A percentile compares a stretch with the other conserved stretches of the same genome.
Conservation (phyloP, 1,284 basidiomycete species). For the Gomphus sp. region DNA sequence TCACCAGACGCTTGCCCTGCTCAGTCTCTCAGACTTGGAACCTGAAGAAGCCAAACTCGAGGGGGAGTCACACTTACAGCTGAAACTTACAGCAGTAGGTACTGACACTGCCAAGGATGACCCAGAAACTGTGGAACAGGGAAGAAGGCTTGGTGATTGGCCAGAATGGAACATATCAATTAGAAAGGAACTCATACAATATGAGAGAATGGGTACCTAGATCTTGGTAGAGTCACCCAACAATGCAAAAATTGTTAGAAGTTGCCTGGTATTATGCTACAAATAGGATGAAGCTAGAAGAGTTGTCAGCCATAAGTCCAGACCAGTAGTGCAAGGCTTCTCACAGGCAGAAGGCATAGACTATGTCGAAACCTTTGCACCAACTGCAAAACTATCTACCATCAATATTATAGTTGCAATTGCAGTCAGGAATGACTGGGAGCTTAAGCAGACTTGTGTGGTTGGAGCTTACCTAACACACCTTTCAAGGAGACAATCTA, state of each 20-base stretch:
- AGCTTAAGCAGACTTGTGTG: too few species aligned
- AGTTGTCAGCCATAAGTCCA: constrained; percentile 21
- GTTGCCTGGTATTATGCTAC: not conserved
- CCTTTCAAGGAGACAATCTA: not conserved
- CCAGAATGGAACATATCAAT: not conserved
- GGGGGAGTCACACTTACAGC: not conserved
- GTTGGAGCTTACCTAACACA: not conserved
- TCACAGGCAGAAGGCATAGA: constrained; percentile 28
- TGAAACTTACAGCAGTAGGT: not conserved
- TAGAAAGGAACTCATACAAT: not conserved
- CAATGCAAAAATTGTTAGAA: constrained; percentile 20
- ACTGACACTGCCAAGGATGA: not conserved
- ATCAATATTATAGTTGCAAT: constrained; percentile 21
- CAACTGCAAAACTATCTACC: constrained; percentile 26
- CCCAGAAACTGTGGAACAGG: not conserved
- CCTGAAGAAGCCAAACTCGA: not conserved
- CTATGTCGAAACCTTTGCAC: constrained; percentile 27
- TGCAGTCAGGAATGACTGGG: not conserved
- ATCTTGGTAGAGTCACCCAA: constrained; percentile 16
- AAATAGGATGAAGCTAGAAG: not conserved
- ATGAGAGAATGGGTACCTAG: constrained; percentile 17
- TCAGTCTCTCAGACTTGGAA: too few species aligned
- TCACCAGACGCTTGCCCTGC: too few species aligned
- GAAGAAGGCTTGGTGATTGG: not conserved
- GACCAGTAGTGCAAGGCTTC: constrained; percentile 33